Conservation (phyloP, 805 yeast genomes). For the Candida verbasci region DNA sequence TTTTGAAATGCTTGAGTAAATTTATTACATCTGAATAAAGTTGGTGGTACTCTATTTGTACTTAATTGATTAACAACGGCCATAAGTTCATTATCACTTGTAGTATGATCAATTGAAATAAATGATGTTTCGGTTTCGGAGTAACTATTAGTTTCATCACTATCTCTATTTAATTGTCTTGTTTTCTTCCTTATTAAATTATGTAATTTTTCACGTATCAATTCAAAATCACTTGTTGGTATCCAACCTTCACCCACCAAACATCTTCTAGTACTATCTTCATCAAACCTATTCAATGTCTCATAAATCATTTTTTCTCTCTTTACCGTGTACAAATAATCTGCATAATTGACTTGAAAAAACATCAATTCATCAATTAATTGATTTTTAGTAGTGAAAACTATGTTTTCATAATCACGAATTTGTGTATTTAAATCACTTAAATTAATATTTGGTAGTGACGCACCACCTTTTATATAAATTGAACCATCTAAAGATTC, state of each 20-base stretch:
- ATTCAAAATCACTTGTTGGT: slow-evolving; percentile 48
- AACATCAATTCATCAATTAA: slow-evolving; percentile 33
- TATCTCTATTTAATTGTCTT: slow-evolving; percentile 4
- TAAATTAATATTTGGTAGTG: slow-evolving; percentile 21
- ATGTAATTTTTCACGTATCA: slow-evolving; percentile 36
- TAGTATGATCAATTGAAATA: slow-evolving; percentile 21
- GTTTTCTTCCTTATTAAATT: slow-evolving; percentile 37
- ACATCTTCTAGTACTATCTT: slow-evolving; percentile 62
- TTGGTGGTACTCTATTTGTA: slow-evolving; percentile 68
- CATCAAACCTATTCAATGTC: slow-evolving; percentile 61
- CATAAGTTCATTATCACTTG: slow-evolving; percentile 13
- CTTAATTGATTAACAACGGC: slow-evolving; percentile 55
- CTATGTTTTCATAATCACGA: slow-evolving; percentile 29
- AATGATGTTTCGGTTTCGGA: slow-evolving; percentile 11
- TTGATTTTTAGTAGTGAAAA: slow-evolving; percentile 30
- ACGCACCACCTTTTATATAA: slow-evolving; percentile 32
- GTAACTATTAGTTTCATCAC: neutral
- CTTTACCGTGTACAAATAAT: slow-evolving; percentile 32
- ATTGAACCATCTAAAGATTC: slow-evolving; percentile 36
- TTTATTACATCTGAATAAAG: slow-evolving; percentile 66
- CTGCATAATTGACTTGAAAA: slow-evolving; percentile 31
- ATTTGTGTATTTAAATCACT: slow-evolving; percentile 29
- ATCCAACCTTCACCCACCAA: slow-evolving; percentile 75
- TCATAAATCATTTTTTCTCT: slow-evolving; percentile 57
- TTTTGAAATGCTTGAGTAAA: slow-evolving; percentile 66